Evolutionary conservation across 345 rosid genomes (phyloP), one percentile per base, ranked within the genome.

Genomic region (Adansonia digitata): DNA sequence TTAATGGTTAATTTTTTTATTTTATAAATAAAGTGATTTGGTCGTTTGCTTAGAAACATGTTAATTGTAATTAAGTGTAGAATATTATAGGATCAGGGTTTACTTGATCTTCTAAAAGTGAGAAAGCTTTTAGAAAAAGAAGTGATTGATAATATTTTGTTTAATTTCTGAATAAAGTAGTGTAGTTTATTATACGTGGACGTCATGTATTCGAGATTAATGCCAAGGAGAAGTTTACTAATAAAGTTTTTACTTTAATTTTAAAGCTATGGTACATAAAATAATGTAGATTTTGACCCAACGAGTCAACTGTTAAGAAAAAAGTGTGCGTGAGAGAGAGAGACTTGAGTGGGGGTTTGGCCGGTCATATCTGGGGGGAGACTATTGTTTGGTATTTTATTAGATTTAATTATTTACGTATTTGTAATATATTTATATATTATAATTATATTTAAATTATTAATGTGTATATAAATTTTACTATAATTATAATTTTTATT

Each of bases 201-300:
- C 34, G 34, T 31, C 3, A 31, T 31, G 51, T 15, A 46, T 46
- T 48, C 0, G 20, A 48, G 48, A 43, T 43, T 15, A 4, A 48
- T 5, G 53, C 1, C 5, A 48, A 48, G 7, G 1, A 0, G 0
- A n/a, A 7, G 3, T 49, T 49, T n/a, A 5, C 5, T 49, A 18
- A 49, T 49, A 49, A 49, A 48, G n/a, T 17, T 48, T 15, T 15
- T 52, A 20, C n/a, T n/a, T 20, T n/a, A 2, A 18, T 26, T 34
- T 59, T 2, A 45, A 31, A 18, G 17, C 31, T 18, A 62, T 37
- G 39, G 5, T 37, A 49, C 63, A 37, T 37, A 37, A 37, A 37
- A 37, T 37, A 37, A 37, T 37, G 39, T 37, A 37, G 7, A 37
- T 37, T 37, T 76, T 68, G 80, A 67, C 77, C 76, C 63, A 29